Evolutionary conservation across 1,139 yeast genomes (phyloP).

Genomic region (Suzukiozyma palmioleophila): DNA sequence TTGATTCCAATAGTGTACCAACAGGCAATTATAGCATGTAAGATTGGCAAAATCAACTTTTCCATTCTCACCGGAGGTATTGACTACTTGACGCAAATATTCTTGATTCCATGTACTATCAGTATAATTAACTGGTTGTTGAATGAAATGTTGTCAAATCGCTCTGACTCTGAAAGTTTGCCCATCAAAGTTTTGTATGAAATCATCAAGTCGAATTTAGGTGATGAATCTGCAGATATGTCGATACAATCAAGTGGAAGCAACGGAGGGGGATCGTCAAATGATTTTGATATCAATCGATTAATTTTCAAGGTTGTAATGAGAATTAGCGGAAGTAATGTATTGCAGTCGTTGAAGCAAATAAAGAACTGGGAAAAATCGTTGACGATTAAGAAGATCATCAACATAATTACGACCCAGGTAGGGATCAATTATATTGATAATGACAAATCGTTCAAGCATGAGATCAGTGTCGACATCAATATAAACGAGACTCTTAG

Average conservation of each 20-base stretch:
- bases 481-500: conserved; percentile 5
- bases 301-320: conserved; percentile 24
- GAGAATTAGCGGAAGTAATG: conserved; percentile 18
- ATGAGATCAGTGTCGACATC: conserved; percentile 5
- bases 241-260: conserved; percentile 6
- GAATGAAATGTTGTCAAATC: conserved; percentile 12
- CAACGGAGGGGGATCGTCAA: conserved; percentile 8
- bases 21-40: conserved; percentile 65
- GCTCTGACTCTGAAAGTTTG: conserved; percentile 8
- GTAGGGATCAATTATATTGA: conserved; percentile 1
- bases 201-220: conserved; percentile 20
- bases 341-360: conserved; percentile 14
- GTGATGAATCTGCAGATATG: conserved; percentile 7
- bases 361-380: conserved; percentile 14
- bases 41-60: conserved; percentile 43
- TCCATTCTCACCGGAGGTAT: conserved; percentile 36
- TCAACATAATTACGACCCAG: neutral
- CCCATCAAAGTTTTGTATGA: conserved; percentile 17
- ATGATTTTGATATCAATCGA: conserved; percentile 13
- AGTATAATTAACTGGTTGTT: conserved; percentile 34
- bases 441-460: conserved; percentile 6
- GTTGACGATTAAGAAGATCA: conserved; percentile 12
- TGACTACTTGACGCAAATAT: conserved; percentile 41
- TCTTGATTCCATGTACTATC: conserved; percentile 37
- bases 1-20: conserved; percentile 71